Conservation (phyloP, 139 green algal genomes). For the Micromonas pusilla region DNA sequence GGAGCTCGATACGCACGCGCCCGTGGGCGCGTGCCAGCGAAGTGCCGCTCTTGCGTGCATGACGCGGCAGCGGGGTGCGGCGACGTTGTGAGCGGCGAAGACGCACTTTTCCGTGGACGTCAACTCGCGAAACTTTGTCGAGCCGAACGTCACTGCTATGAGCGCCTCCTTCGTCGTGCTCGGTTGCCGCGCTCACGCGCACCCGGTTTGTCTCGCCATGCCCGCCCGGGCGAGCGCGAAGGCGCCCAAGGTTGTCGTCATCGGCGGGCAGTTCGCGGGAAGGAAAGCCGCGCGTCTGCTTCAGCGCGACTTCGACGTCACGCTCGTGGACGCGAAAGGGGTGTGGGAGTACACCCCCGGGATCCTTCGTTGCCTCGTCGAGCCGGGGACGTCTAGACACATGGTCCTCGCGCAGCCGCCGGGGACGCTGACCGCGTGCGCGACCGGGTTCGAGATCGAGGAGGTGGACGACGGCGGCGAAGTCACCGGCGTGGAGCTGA, state of each 20-base stretch:
- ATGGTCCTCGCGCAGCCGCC: background rate
- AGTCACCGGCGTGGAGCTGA: background rate
- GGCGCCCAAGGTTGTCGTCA: constrained; percentile 29
- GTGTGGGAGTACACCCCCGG: constrained; percentile 38
- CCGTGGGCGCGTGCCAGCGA: no score
- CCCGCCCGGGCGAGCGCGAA: no score
- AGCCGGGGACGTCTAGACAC: constrained; percentile 17
- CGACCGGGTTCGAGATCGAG: background rate
- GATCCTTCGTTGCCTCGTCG: constrained; percentile 27
- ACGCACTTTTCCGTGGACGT: no score
- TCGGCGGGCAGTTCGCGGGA: constrained; percentile 32
- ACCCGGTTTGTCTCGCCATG: no score
- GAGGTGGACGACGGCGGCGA: background rate
- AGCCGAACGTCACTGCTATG: no score
- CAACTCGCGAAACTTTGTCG: no score
- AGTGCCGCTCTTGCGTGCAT: no score
- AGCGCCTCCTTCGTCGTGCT: no score
- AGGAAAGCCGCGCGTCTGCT: constrained; percentile 8
- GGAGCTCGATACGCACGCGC: no score
- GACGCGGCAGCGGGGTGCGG: no score
- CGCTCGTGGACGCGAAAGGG: constrained; percentile 32
- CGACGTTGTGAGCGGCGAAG: no score
- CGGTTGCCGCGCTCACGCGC: no score
- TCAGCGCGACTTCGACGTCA: constrained; percentile 20
- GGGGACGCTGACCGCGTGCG: constrained; percentile 1